Evolutionary conservation across 192 early-diverging fungal genomes (phyloP), one percentile per base, ranked within the genome.

Genomic region (Phlyctochytrium bullatum): DNA sequence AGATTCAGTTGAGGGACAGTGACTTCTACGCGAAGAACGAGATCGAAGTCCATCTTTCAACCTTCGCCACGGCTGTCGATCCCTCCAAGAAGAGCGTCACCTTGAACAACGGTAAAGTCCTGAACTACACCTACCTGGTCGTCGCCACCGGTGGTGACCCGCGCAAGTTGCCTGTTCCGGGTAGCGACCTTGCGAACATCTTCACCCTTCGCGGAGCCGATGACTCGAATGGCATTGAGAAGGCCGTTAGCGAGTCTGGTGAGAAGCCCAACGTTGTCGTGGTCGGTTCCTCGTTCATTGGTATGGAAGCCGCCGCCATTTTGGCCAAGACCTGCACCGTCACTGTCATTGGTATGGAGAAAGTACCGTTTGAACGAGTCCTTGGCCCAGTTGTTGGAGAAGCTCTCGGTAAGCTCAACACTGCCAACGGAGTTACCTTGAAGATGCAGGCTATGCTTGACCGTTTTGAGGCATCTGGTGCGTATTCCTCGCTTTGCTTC

Each of bases 241-340:
- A 66, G 40, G 65, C 61, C n/a, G 34, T 72, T 35, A 54, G 52
- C 3, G 51, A 57, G 27, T 27, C 65, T 31, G 52, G 53, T 0
- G 59, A 64, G 24, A 79, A 78, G 65, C 83, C 83, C 25, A 79
- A 78, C 34, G 64, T 88, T 4, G 82, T 85, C 6, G 73, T 88
- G 53, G 73, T 88, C 51, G 86, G 86, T 0, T 83, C 84, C 34
- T 76, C 77, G 30, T 88, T 86, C 63, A 86, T 88, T 69, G 84
- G 86, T 16, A 77, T 88, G 82, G 86, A 88, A 65, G 57, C 80
- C 4, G 84, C 82, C 6, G 52, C 80, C 12, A 66, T 82, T 25
- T 68, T 78, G 20, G 70, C 76, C 0, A 73, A 78, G 64, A 66
- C 72, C 31, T 69, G 62, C 2, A 73, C 71, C n/a, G 80, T 83